Conservation (phyloP, 257 asterid species). For the Sherardia arvensis region DNA sequence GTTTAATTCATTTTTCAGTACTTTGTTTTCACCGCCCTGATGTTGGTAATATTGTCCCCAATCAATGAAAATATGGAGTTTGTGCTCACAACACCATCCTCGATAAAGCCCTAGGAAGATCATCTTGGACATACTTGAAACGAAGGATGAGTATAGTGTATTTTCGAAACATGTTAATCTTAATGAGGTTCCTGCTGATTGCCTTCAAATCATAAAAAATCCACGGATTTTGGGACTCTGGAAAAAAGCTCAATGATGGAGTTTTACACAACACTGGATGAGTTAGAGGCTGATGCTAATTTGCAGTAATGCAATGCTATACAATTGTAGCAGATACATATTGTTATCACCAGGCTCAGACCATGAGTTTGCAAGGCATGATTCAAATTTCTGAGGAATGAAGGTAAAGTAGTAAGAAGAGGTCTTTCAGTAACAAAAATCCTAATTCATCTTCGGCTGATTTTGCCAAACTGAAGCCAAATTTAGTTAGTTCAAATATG, state of each 20-base stretch:
- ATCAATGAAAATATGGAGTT: too few species aligned
- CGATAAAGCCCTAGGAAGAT: too few species aligned
- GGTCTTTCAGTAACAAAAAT: conserved; percentile 76
- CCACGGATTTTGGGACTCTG: conserved; percentile 98
- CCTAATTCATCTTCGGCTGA: conserved; percentile 44
- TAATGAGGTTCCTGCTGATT: conserved; percentile 89
- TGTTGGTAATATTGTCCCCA: too few species aligned
- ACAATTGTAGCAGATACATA: too few species aligned
- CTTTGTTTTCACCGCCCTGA: too few species aligned
- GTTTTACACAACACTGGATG: conserved; percentile 55
- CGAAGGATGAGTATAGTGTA: conserved; percentile 86
- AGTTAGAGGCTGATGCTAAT: conserved; percentile 88
- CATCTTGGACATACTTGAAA: conserved; percentile 96
- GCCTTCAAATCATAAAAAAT: conserved; percentile 69
- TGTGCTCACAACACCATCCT: too few species aligned
- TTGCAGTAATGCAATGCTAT: conserved; percentile 88
- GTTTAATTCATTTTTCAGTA: too few species aligned
- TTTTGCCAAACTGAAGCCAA: conserved; percentile 13
- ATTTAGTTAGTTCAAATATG: not conserved
- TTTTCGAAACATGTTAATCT: conserved; percentile 91
- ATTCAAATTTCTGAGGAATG: conserved; percentile 71
- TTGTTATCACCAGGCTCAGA: conserved; percentile 68
- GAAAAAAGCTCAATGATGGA: conserved; percentile 61
- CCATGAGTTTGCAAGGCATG: conserved; percentile 77
- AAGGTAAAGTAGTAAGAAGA: conserved; percentile 84